Evolutionary conservation across 352 stramenopile species (phyloP), one percentile per base, ranked within the genome.

Genomic region (Phytopythium helicoides): DNA sequence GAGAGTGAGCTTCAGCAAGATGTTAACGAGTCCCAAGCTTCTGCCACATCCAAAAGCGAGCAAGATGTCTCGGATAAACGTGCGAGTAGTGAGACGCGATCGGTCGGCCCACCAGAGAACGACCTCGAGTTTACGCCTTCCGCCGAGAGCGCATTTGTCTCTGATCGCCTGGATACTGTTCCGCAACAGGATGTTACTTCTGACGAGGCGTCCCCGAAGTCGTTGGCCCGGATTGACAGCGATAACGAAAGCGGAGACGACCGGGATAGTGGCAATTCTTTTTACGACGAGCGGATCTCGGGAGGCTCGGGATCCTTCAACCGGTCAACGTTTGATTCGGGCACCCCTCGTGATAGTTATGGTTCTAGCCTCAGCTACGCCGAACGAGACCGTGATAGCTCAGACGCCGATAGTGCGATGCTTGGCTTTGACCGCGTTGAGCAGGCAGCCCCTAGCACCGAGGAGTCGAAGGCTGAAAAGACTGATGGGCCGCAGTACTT

Each of bases 401-500:
- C 44, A 10, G 66, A 72, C 23, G 66, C 62, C 9, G 58, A 72
- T 31, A 49, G 62, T 33, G 35, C 16, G 14, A 51, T 51, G 45
- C 28, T 51, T 12, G 45, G 45, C 16, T 51, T 51, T 11, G 45
- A 51, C 9, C 41, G 41, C 6, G 45, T 18, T 7, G 26, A 18
- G 0, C 25, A 22, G 8, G 14, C 45, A 15, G 28, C n/a, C 6
- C 5, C 26, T 25, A 26, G 9, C 15, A 25, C 26, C 3, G 28
- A 40, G 25, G 28, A 51, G 28, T 31, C 45, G 3, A 51, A 51
- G 28, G 16, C 1, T 2, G 28, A 22, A 6, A 19, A 51, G 28
- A 40, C 55, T 6, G 58, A 68, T 10, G 66, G 61, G 0, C 67
- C 55, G 7, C 69, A 67, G 51, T 76, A 76, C 58, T 77, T 77